Base-by-base conservation (phyloP, 2,329 filamentous ascomycete genomes). In the Pseudocercospora fuligena region DNA sequence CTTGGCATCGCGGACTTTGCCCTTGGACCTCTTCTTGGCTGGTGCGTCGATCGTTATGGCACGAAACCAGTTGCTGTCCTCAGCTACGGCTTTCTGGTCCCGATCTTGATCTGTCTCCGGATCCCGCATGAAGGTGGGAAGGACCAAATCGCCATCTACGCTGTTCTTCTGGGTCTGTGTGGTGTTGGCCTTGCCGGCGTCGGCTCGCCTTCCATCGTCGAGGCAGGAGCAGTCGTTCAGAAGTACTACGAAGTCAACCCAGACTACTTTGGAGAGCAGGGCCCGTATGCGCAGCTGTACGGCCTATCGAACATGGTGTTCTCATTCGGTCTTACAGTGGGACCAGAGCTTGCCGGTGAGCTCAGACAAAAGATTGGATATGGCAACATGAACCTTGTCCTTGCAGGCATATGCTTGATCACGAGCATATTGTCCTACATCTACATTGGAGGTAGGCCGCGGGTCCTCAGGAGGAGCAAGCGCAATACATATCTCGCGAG, bases 211-310 rank as follows among this genome's bases (percentile, higher is more conserved):
- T 81, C 81, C 9, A 82, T 89, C 8, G 87, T 89, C 19, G 87
- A 89, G 74, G 81, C 85, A 1, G 85, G 85, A 5, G 78, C 80
- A 11, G 80, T 89, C 0, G 82, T 89, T 1, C 82, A 86, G 68
- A 82, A 80, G 49, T 89, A 87, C 71, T 82, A 87, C 66, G 79
- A 82, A 54, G 83, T 82, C 0, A 89, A 89, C 64, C 80, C 80
- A 0, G 82, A 82, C 0, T 79, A 86, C 60, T 89, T 89, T 69
- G 85, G 86, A 0, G 76, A 80, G 0, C 80, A 84, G 4, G 85
- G 86, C 0, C 88, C 88, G 0, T 89, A 89, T 73, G 88, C 88
- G 1, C 89, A 90, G 76, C 80, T 90, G 0, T 91, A 90, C 74
- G 88, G 86, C 2, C 79, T 90, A 66, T 89, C 87, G 71, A 87